A percentile compares a stretch with the other conserved stretches of the same genome.
These are phyloP conservation scores for Xylaria sp. DNA, from an alignment of 2,329 filamentous ascomycete species.

Conservation along the genomic window DNA sequence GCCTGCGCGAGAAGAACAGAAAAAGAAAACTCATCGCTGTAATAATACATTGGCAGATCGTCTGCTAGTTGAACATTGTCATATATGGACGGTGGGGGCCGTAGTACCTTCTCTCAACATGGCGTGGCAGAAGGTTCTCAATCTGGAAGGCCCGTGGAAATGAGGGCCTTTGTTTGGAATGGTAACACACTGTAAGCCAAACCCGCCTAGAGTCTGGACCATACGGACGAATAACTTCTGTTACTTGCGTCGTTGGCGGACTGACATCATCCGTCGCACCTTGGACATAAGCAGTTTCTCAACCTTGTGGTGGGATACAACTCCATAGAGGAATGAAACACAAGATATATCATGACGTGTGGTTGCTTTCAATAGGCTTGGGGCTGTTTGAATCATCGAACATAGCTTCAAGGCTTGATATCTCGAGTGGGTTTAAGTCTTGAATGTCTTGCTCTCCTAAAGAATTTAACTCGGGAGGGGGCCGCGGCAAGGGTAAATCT, in stretches of 20 bases:
- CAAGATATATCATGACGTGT: not conserved
- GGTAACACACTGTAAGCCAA: not conserved
- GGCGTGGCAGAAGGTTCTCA: not conserved
- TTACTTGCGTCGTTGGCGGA: not conserved
- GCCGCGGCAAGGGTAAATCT: slow-evolving; percentile 17
- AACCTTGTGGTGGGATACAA: not conserved
- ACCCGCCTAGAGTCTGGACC: not conserved
- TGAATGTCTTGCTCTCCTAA: slow-evolving; percentile 11
- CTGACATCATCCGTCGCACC: not conserved
- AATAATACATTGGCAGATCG: slow-evolving; percentile 3
- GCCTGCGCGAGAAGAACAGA: not conserved
- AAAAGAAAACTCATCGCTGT: slow-evolving; percentile 2
- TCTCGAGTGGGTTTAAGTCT: slow-evolving; percentile 14
- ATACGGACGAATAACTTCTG: not conserved
- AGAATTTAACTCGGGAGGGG: slow-evolving; percentile 8
- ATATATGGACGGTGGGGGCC: slow-evolving; percentile 4
- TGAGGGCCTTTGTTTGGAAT: not conserved
- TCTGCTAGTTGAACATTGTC: not conserved
- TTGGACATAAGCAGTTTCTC: not conserved
- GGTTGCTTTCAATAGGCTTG: not conserved
- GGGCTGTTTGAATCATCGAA: not conserved
- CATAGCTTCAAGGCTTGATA: slow-evolving; percentile 15
- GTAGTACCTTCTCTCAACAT: not conserved
- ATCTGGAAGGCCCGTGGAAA: not conserved
- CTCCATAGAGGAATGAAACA: not conserved